phyloP scores from a whole-genome alignment of 306 rosid genomes.

The Vigna nakashimae region DNA sequence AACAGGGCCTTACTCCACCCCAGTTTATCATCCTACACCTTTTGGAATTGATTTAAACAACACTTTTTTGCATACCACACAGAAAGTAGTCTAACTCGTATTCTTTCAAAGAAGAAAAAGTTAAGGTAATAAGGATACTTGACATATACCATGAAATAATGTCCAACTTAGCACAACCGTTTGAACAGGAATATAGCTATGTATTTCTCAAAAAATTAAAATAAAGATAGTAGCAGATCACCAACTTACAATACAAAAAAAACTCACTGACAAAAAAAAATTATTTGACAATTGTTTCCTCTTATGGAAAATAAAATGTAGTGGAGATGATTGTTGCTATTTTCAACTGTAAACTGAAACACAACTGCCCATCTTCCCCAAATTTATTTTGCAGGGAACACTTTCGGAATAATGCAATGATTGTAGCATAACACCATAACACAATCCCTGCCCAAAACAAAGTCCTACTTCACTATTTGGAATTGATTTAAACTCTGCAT shows the following conservation, averaged over 20 bases:
- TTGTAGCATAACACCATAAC: constrained; percentile 60
- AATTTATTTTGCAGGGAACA: constrained; percentile 57
- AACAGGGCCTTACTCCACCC: constrained; percentile 14
- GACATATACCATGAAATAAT: constrained; percentile 4
- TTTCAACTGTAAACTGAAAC: constrained; percentile 51
- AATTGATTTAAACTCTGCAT: constrained; percentile 30
- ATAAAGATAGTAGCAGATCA: background rate
- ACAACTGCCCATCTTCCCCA: constrained; percentile 72
- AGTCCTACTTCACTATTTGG: constrained; percentile 31
- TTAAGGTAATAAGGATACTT: background rate
- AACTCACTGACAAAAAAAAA: background rate
- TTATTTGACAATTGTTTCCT: background rate
- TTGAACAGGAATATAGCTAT: background rate
- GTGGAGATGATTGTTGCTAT: constrained; percentile 64
- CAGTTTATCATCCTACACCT: background rate
- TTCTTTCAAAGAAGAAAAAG: background rate
- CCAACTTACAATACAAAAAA: background rate
- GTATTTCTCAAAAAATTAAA: background rate
- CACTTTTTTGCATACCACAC: background rate
- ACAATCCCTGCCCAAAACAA: constrained; percentile 58
- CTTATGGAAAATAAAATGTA: constrained; percentile 26
- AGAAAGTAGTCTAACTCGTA: background rate
- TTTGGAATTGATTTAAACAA: constrained; percentile 31
- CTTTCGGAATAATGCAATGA: constrained; percentile 62
- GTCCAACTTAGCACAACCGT: background rate